Base-by-base conservation (phyloP, 1,139 yeast species). In the Suhomyces wounanorum region DNA sequence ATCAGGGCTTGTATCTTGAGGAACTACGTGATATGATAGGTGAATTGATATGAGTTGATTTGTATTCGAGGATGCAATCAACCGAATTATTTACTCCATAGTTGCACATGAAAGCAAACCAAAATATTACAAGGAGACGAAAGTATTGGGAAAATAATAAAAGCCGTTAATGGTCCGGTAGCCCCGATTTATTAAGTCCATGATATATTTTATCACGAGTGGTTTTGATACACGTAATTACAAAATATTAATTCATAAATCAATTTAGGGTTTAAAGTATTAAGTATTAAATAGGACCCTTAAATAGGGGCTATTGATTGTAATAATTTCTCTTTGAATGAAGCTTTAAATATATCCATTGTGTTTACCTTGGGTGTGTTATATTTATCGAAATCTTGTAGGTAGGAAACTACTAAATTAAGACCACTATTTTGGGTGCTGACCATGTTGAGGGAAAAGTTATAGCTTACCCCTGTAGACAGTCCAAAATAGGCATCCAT, bases 1-100 rank as follows among this genome's bases (percentile, higher is more conserved):
- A 53, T 47, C 55, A 52, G 37, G 63, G 59, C 8, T 52, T 49
- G 17, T 59, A 58, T 48, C 52, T 59, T 17, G 60, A 55, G 9
- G 55, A 53, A 14, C 41, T 61, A 31, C 57, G 55, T 28, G 52
- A 53, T 23, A 51, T 54, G 17, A 38, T 55, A 2, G 57, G 56
- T 2, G 61, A 56, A 17, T 33, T 52, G 11, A 33, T 51, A n/a
- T 40, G 33, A 30, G 11, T 13, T 11, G 3, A 6, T 11, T 26
- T 3, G 3, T 4, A 26, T 8, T 21, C 23, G 10, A 10, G 3
- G 13, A 8, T 26, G 30, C 3, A n/a, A 10, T 31, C 16, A 31
- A 6, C 14, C 35, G 8, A 31, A 13, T 7, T 7, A 14, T 14
- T 33, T 33, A 18, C 18, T 16, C 16, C 18, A 13, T 7, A 14